Evolutionary conservation across 495 filamentous ascomycete genomes (phyloP).

Genomic region (Xylaria palmicola): DNA sequence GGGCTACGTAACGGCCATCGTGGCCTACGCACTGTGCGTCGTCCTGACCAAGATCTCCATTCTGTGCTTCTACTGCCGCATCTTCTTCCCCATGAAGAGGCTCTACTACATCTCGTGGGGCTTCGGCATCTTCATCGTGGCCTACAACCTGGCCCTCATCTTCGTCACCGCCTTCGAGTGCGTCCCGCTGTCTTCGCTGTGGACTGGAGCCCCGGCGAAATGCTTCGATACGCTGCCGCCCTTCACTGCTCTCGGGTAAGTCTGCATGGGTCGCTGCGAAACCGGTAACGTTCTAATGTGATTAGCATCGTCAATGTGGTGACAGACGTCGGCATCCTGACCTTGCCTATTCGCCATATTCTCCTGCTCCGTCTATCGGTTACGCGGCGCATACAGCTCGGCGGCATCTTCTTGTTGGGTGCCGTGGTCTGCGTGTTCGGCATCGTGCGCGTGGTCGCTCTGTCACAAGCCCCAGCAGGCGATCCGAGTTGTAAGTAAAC

Average conservation of each 20-base stretch:
- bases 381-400: not conserved
- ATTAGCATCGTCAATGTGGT: not conserved
- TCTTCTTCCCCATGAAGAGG: not conserved
- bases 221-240: not conserved
- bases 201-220: not conserved
- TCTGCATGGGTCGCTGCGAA: not conserved
- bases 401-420: not conserved
- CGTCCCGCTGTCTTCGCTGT: not conserved
- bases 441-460: not conserved
- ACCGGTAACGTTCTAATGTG: not conserved
- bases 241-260: not conserved
- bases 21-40: not conserved
- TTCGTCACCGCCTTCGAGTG: not conserved
- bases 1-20: not conserved
- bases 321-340: not conserved
- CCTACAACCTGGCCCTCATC: not conserved
- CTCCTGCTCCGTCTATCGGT: not conserved
- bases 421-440: not conserved
- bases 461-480: not conserved
- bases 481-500: not conserved
- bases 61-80: not conserved
- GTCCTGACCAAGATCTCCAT: not conserved
- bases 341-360: not conserved
- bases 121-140: not conserved
- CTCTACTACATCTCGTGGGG: not conserved